Evolutionary conservation across 2,329 filamentous ascomycete species (phyloP).

Genomic region (Herpotrichia juniperi): DNA sequence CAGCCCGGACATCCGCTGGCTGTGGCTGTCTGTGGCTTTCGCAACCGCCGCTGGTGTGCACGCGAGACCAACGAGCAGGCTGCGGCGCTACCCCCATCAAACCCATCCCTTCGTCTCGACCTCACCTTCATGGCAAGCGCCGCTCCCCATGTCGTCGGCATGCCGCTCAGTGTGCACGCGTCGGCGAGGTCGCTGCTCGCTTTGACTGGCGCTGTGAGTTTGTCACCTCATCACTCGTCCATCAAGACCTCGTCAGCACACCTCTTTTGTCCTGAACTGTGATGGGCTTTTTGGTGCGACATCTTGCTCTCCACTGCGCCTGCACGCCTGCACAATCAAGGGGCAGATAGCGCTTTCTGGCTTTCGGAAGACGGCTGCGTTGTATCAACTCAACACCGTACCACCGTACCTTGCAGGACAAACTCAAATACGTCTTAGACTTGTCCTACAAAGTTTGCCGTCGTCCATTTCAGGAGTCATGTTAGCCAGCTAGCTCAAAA

Average conservation of each 20-base stretch:
- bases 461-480: constrained; percentile 28
- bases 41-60: not conserved
- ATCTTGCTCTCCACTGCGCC: constrained; percentile 23
- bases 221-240: constrained; percentile 25
- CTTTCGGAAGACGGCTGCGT: constrained; percentile 26
- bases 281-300: constrained; percentile 30
- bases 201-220: constrained; percentile 16
- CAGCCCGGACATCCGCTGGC: not conserved
- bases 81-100: constrained; percentile 23
- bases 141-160: constrained; percentile 18
- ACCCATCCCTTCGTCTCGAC: constrained; percentile 19
- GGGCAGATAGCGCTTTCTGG: constrained; percentile 35
- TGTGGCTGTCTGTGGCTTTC: not conserved
- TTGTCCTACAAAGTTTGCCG: constrained; percentile 30
- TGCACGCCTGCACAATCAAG: constrained; percentile 34
- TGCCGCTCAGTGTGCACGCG: constrained; percentile 3
- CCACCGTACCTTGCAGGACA: constrained; percentile 42
- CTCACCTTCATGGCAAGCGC: constrained; percentile 22
- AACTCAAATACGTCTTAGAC: constrained; percentile 30
- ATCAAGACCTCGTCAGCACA: constrained; percentile 21
- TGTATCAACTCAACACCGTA: constrained; percentile 22
- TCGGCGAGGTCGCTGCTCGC: constrained; percentile 12
- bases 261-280: constrained; percentile 23
- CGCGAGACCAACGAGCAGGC: constrained; percentile 7
- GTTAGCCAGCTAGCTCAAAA: constrained; percentile 14